Conservation (phyloP, 1,284 basidiomycete genomes). For the Ustilago hordei region DNA sequence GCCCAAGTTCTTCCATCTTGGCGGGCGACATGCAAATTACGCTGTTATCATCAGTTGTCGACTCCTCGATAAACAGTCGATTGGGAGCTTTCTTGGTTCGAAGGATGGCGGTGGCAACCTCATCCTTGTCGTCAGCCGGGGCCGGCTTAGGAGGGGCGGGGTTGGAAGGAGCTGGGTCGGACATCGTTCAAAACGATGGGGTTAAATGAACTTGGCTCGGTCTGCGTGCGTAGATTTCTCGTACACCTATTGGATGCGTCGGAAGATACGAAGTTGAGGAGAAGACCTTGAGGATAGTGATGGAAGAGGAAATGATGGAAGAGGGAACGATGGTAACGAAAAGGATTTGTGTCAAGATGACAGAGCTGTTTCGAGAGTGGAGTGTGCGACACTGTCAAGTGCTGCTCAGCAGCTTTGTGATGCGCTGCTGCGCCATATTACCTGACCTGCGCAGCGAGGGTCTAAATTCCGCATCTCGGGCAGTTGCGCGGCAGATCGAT, state of each 20-base stretch:
- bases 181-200: constrained; percentile 30
- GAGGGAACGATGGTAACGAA: not conserved
- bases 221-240: not conserved
- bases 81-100: constrained; percentile 66
- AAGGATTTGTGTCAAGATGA: not conserved
- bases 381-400: constrained; percentile 1
- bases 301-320: not conserved
- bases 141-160: constrained; percentile 31
- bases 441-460: not conserved
- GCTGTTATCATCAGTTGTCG: constrained; percentile 71
- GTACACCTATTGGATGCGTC: not conserved
- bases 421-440: constrained; percentile 12
- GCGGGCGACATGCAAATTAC: constrained; percentile 94
- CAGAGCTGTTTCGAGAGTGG: constrained; percentile 7
- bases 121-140: constrained; percentile 57
- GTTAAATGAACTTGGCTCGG: not conserved
- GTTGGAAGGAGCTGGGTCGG: constrained; percentile 47
- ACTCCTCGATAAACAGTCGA: constrained; percentile 68
- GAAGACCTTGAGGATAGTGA: not conserved
- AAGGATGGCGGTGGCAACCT: constrained; percentile 67
- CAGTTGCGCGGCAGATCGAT: constrained; percentile 23
- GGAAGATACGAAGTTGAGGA: not conserved
- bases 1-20: constrained; percentile 93
- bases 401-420: not conserved
- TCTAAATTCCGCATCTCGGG: constrained; percentile 5